Base-by-base conservation (phyloP, 148 eudicot species). In the Salicornia ramosissima region DNA sequence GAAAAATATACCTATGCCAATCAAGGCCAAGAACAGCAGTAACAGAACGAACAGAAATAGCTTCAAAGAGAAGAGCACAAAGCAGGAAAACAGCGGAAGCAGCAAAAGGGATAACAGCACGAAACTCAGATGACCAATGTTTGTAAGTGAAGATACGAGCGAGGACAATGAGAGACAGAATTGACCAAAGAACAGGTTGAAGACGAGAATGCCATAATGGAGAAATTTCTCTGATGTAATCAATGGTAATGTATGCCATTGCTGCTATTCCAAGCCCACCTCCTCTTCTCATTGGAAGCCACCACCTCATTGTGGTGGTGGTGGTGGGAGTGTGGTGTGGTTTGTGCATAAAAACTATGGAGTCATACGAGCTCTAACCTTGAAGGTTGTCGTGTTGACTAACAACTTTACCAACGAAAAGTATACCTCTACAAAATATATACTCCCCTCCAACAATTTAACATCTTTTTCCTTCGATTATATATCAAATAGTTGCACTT, bases 1-100 rank as follows among this genome's bases (percentile, higher is more conserved):
- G 40, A 19, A 13, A 5, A 42, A 7, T 28, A 25, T 83, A 94
- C 98, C 90, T 66, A 80, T 94, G 96, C 98, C 98, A 94, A 57
- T 88, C 88, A 57, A 87, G 91, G 53, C 98, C 98, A 22, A 90
- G 91, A 22, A 94, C 93, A 28, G 90, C 89, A 7, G 98, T 87
- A 51, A 88, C 97, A 36, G 79, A 94, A 28, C 98, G 92, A 71
- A 94, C 98, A 60, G 91, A 87, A 58, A 94, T 75, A 31, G 78
- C 80, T 77, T 94, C 98, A 51, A 84, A 64, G 16, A 94, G 89
- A 14, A 94, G 78, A 61, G 96, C 77, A 22, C 74, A 64, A 50
- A 86, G 84, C 66, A 94, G 83, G 40, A 94, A 90, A 58, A 88
- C 16, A 26, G 88, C 33, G 36, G 96, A 74, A 13, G 74, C 86